Evolutionary conservation across 2,329 filamentous ascomycete genomes (phyloP).

Genomic region (Fusarium tupiense): DNA sequence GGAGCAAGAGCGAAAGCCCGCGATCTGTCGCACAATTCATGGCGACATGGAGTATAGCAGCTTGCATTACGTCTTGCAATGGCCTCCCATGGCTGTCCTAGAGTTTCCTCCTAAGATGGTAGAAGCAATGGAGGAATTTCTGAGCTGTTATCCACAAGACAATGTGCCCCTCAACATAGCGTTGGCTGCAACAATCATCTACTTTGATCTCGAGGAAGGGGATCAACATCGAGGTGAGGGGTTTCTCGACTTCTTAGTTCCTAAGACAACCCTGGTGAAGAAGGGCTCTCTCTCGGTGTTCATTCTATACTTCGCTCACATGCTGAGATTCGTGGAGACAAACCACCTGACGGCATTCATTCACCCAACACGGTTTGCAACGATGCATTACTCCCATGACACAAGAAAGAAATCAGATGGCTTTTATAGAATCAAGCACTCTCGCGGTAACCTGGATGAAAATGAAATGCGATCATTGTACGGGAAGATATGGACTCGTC

Average conservation of each 20-base stretch:
- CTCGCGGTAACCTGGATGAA: no score
- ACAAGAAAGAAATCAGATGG: no score
- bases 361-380: not conserved
- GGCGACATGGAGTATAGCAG: accelerated
- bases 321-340: not conserved
- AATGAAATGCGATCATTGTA: no score
- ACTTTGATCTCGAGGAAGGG: not conserved
- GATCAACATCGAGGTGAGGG: no score
- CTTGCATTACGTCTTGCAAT: not conserved
- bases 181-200: not conserved
- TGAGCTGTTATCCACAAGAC: accelerated
- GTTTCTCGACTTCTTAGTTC: no score
- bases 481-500: no score
- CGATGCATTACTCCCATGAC: no score
- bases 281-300: not conserved
- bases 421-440: no score
- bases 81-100: not conserved
- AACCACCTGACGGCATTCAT: not conserved
- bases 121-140: accelerated
- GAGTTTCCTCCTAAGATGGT: not conserved
- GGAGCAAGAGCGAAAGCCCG: not conserved
- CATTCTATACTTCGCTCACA: not conserved
- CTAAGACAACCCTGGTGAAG: not conserved
- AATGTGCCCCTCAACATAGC: not conserved
- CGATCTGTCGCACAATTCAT: not conserved